Percentiles rank a stretch among this genome's conserved stretches.
Evolutionary conservation across 2,329 filamentous ascomycete genomes (phyloP).

Genomic region (Mycosphaerella sp.): DNA sequence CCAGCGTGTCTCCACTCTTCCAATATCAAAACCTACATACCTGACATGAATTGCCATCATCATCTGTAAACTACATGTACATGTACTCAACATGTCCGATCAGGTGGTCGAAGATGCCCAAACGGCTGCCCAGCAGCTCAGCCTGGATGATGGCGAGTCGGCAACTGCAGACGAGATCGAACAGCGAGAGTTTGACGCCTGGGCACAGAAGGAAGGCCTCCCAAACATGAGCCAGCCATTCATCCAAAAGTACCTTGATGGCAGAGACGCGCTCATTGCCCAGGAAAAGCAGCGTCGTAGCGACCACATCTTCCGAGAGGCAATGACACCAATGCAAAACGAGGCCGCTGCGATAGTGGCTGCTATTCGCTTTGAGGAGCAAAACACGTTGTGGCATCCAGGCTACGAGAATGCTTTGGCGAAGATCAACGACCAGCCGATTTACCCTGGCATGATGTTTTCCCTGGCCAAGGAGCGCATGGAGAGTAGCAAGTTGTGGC

Average conservation of each 20-base stretch:
- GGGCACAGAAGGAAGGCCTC: constrained; percentile 36
- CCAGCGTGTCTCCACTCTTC: too few relatives aligned
- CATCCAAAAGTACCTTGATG: constrained; percentile 72
- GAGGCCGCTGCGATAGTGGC: constrained; percentile 75
- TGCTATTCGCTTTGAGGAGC: constrained; percentile 72
- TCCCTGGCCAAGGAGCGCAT: constrained; percentile 76
- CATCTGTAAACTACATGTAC: neutral
- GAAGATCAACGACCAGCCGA: constrained; percentile 53
- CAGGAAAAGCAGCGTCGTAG: constrained; percentile 79
- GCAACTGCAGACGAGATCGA: constrained; percentile 4
- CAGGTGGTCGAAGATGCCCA: neutral
- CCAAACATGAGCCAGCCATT: constrained; percentile 59
- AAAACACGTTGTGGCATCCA: constrained; percentile 67
- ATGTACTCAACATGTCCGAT: neutral
- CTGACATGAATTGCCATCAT: neutral
- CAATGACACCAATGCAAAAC: constrained; percentile 70
- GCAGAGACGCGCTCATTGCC: constrained; percentile 66
- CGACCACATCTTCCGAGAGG: constrained; percentile 64
- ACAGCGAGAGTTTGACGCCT: constrained; percentile 2
- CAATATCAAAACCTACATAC: neutral
- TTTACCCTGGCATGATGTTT: constrained; percentile 93
- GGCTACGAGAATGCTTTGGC: constrained; percentile 65
- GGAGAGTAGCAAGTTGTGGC: constrained; percentile 78
- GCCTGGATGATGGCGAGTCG: constrained; percentile 1
- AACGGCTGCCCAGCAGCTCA: neutral